Base-by-base conservation (phyloP, 495 filamentous ascomycete genomes). In the Penicillium ochrochloron region DNA sequence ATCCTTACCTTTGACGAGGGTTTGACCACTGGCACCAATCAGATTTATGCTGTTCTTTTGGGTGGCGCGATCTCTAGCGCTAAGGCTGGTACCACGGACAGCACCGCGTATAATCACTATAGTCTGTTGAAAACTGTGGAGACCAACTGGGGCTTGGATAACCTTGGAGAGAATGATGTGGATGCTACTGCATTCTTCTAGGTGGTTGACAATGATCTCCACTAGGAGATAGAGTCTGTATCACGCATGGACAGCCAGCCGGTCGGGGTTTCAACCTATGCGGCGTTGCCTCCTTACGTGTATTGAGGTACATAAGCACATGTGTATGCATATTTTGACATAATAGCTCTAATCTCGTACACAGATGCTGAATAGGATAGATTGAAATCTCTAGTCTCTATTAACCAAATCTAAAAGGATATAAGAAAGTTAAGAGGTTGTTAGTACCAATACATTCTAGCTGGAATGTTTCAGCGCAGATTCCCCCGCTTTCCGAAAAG, bases 1-100 rank as follows among this genome's bases (percentile, higher is more conserved):
- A 57, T 63, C 42, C 55, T 63, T 27, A 63, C 61, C 33, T 63
- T 63, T 41, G 61, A 63, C 17, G 61, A 63, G 34, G 61, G 55
- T 3, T 29, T 58, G 29, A 57, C 53, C 29, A 52, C 21, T 10
- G 55, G 53, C 2, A 63, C 53, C 3, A 63, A 57, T 33, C 41
- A 58, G 33, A 21, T 63, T 11, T 57, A 63, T 25, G 42, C 53
- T 41, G 55, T 58, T n/a, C 54, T 63, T 57, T 52, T 63, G 53
- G 61, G 61, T 34, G 61, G 54, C 19, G 61, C 54, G 10, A 14
- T 63, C 54, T 58, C 61, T 14, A 58, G 55, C 42, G 33, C 41
- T 3, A 17, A 57, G 23, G 44, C 51, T 35, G 61, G 61, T 42
- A 63, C 61, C 31, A 51, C 41, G 42, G 61, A 63, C 34, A 11